Conservation (phyloP, 495 filamentous ascomycete genomes). For the Acidiella bohemica region DNA sequence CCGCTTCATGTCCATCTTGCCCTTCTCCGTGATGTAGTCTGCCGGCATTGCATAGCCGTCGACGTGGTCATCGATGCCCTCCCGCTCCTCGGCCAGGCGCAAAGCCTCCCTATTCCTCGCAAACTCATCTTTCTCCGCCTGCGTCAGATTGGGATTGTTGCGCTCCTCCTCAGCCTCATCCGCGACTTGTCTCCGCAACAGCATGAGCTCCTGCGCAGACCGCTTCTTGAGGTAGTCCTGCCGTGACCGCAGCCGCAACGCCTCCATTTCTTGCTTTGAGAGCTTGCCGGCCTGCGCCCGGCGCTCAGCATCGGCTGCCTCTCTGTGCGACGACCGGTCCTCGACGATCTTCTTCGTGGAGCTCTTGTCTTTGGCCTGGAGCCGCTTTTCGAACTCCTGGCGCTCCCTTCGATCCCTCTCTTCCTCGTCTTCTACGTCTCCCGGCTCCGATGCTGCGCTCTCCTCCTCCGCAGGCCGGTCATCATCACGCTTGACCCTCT, state of each 20-base stretch:
- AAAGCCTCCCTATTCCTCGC: conserved; percentile 78
- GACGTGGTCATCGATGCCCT: conserved; percentile 77
- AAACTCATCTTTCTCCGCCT: conserved; percentile 78
- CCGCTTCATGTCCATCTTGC: conserved; percentile 76
- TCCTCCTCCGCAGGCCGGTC: conserved; percentile 36
- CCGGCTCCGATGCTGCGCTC: conserved; percentile 24
- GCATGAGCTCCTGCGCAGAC: conserved; percentile 67
- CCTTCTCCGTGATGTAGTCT: conserved; percentile 86
- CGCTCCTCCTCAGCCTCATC: conserved; percentile 77
- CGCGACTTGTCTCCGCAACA: conserved; percentile 79
- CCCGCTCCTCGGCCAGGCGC: conserved; percentile 72
- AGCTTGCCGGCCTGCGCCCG: conserved; percentile 50
- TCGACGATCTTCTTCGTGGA: conserved; percentile 55
- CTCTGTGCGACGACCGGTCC: conserved; percentile 42
- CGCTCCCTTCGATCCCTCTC: conserved; percentile 57
- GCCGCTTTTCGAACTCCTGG: conserved; percentile 59
- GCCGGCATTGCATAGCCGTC: conserved; percentile 93
- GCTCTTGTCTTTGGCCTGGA: conserved; percentile 56
- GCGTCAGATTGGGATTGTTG: conserved; percentile 59
- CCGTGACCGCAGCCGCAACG: conserved; percentile 66
- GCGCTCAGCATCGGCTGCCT: conserved; percentile 43
- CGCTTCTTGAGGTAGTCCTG: conserved; percentile 91
- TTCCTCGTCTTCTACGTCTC: conserved; percentile 40
- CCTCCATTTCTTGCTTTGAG: conserved; percentile 46
- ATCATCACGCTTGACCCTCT: conserved; percentile 44